A percentile compares a stretch with the other conserved stretches of the same genome.
Evolutionary conservation across 2,329 filamentous ascomycete species (phyloP).

Genomic region (Aspergillus udagawae): DNA sequence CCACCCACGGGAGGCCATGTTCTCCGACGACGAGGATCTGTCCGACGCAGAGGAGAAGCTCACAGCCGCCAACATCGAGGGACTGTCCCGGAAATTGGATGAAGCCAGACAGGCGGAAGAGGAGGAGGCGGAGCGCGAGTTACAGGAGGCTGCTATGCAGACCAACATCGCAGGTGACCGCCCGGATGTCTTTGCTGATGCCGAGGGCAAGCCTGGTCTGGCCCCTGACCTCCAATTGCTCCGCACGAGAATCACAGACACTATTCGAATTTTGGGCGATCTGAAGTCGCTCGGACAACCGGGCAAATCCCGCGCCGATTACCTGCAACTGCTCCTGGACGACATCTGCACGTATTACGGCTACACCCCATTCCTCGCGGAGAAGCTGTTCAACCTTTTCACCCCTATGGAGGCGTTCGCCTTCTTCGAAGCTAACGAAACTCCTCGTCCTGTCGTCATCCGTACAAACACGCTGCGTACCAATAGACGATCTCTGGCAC

Average conservation of each 20-base stretch:
- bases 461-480: conserved; percentile 91
- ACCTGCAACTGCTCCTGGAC: conserved; percentile 78
- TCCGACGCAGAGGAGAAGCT: conserved; percentile 85
- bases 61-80: conserved; percentile 93
- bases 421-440: conserved; percentile 99
- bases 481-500: conserved; percentile 74
- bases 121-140: conserved; percentile 76
- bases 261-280: conserved; percentile 84
- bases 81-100: conserved; percentile 81
- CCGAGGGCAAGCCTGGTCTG: conserved; percentile 59
- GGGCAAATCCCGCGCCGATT: conserved; percentile 79
- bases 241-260: conserved; percentile 85
- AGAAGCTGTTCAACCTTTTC: conserved; percentile 93
- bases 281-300: conserved; percentile 77
- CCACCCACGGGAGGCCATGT: conserved; percentile 64
- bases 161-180: conserved; percentile 85
- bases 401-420: conserved; percentile 90
- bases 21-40: conserved; percentile 91
- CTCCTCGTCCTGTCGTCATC: conserved; percentile 86
- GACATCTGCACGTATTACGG: conserved; percentile 97
- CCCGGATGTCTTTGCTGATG: conserved; percentile 59
- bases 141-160: conserved; percentile 80
- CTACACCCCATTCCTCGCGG: conserved; percentile 89
- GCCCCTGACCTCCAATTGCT: conserved; percentile 88
- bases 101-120: conserved; percentile 71